Conservation (phyloP, 768 basidiomycete species). For the Scleroderma citrinum region DNA sequence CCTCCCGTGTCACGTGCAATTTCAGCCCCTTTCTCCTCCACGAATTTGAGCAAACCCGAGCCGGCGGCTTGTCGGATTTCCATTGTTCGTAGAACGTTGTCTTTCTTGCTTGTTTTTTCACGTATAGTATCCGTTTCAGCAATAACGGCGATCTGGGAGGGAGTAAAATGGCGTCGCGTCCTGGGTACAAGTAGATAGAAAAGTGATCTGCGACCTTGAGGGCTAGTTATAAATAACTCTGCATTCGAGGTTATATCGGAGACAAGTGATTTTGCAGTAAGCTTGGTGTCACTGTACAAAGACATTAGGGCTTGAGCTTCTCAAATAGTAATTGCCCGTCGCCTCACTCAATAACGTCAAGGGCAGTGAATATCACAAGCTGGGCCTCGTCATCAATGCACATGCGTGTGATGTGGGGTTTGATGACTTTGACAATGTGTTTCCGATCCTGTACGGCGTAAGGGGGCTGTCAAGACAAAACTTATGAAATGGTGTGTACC, state of each 20-base stretch:
- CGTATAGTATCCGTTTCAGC: slow-evolving; percentile 69
- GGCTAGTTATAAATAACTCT: slow-evolving; percentile 48
- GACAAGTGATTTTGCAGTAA: slow-evolving; percentile 74
- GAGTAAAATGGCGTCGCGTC: slow-evolving; percentile 82
- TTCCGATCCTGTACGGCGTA: slow-evolving; percentile 65
- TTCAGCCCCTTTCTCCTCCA: slow-evolving; percentile 54
- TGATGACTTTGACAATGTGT: slow-evolving; percentile 82
- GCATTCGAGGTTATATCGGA: slow-evolving; percentile 58
- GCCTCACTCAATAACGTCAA: slow-evolving; percentile 84
- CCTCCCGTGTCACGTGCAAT: slow-evolving; percentile 73
- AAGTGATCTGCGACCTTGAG: slow-evolving; percentile 77
- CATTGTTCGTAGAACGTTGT: slow-evolving; percentile 47
- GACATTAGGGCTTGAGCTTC: not conserved
- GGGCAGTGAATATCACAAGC: slow-evolving; percentile 80
- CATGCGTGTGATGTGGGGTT: slow-evolving; percentile 86
- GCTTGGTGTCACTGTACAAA: slow-evolving; percentile 75
- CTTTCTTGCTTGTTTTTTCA: slow-evolving; percentile 82
- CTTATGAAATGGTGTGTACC: slow-evolving; percentile 29
- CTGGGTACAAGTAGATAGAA: slow-evolving; percentile 82
- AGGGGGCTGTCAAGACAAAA: not conserved
- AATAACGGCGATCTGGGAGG: slow-evolving; percentile 64
- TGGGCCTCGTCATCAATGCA: slow-evolving; percentile 88
- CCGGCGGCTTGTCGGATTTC: slow-evolving; percentile 76
- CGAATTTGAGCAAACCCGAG: slow-evolving; percentile 64
- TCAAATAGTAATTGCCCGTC: not conserved